Evolutionary conservation across 1,284 basidiomycete species (phyloP).

Genomic region (Irpex sp.): DNA sequence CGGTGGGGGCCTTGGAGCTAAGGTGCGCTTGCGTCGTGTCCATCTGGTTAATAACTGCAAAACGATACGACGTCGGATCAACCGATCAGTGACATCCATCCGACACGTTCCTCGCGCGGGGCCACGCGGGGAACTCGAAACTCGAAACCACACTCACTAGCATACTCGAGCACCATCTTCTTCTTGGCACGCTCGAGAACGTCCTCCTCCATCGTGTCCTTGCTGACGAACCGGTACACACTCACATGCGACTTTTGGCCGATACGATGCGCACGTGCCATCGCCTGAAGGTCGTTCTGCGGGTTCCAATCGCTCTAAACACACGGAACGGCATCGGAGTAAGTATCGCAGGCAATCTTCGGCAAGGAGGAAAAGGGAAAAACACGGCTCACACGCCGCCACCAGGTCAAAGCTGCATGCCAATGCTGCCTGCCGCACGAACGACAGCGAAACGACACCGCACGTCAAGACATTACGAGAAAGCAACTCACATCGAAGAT

Average conservation of each 20-base stretch:
- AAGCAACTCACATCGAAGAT: slow-evolving; percentile 86
- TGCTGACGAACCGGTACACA: slow-evolving; percentile 97
- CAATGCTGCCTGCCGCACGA: not conserved
- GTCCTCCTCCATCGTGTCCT: slow-evolving; percentile 99
- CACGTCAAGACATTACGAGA: too few relatives aligned
- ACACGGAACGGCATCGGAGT: slow-evolving; percentile 14
- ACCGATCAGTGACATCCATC: slow-evolving; percentile 14
- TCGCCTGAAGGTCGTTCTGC: slow-evolving; percentile 97
- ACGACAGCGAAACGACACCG: too few relatives aligned
- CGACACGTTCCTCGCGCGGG: slow-evolving; percentile 15
- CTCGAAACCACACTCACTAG: slow-evolving; percentile 59
- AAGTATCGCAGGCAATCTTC: slow-evolving; percentile 4
- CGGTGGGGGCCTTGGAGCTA: slow-evolving; percentile 62
- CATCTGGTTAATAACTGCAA: slow-evolving; percentile 96
- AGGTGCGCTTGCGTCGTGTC: slow-evolving; percentile 98
- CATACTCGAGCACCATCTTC: slow-evolving; percentile 99
- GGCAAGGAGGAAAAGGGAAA: not conserved
- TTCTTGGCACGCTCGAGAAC: slow-evolving; percentile 97
- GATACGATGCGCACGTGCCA: slow-evolving; percentile 97
- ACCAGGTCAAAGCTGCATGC: not conserved
- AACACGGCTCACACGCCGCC: slow-evolving; percentile 22
- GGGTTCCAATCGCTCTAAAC: slow-evolving; percentile 91
- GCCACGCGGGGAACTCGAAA: not conserved
- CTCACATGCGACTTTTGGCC: slow-evolving; percentile 98
- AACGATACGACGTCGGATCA: not conserved